Conservation (phyloP, 2,329 filamentous ascomycete species). For the Cyphellophora europaea region DNA sequence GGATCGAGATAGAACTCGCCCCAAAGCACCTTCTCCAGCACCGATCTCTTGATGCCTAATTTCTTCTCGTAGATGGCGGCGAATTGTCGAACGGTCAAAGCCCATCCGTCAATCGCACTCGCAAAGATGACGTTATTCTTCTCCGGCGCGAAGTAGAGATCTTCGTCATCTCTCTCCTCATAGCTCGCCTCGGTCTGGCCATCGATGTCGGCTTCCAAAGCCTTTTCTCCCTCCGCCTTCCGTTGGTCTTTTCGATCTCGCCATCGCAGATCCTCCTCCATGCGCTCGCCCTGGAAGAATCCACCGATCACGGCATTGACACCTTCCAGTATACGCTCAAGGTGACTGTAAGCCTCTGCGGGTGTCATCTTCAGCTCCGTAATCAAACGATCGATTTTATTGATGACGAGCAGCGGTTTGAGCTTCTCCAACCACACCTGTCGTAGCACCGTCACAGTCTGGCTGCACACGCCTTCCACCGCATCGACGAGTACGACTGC, state of each 20-base stretch:
- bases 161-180: constrained; percentile 88
- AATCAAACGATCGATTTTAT: constrained; percentile 93
- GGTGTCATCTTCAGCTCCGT: constrained; percentile 94
- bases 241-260: constrained; percentile 84
- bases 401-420: constrained; percentile 89
- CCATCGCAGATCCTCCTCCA: constrained; percentile 98
- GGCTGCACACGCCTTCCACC: constrained; percentile 95
- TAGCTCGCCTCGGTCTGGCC: constrained; percentile 47
- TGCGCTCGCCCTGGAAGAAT: constrained; percentile 94
- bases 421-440: constrained; percentile 95
- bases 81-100: constrained; percentile 92
- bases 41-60: constrained; percentile 78
- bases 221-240: constrained; percentile 53
- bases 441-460: constrained; percentile 91
- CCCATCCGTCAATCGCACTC: constrained; percentile 98
- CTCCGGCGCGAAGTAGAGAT: constrained; percentile 95
- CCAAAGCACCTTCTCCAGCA: constrained; percentile 92
- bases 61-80: constrained; percentile 93
- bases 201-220: constrained; percentile 30
- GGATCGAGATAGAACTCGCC: constrained; percentile 94
- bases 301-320: constrained; percentile 95
- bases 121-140: constrained; percentile 99
- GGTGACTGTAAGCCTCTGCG: constrained; percentile 75
- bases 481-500: constrained; percentile 92
- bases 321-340: constrained; percentile 84